phyloP scores from a whole-genome alignment of 768 basidiomycete species.

The Trametes cinnabarina region DNA sequence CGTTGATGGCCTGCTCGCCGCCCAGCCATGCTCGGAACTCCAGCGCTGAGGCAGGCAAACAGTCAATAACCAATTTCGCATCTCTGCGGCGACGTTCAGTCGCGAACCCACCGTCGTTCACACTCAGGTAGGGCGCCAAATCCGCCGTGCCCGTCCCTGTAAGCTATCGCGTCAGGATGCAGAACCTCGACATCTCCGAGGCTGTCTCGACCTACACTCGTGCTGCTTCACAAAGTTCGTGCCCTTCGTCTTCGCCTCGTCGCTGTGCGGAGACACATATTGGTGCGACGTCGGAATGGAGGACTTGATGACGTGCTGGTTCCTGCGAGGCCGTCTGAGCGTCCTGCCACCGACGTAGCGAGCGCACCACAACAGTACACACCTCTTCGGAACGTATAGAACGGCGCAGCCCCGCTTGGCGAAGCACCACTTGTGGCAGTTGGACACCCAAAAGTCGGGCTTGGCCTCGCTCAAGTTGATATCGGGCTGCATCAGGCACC shows the following conservation, averaged over 20 bases:
- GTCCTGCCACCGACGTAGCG: neutral
- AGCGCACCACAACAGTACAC: conserved; percentile 8
- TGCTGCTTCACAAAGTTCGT: conserved; percentile 26
- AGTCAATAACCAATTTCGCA: neutral
- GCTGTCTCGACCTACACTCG: conserved; percentile 17
- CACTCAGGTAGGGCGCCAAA: conserved; percentile 49
- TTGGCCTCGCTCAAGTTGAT: conserved; percentile 52
- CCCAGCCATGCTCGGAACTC: conserved; percentile 73
- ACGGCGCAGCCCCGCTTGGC: conserved; percentile 65
- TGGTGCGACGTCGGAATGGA: conserved; percentile 54
- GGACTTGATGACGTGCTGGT: conserved; percentile 60
- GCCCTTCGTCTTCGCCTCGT: neutral
- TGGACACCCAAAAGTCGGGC: conserved; percentile 84
- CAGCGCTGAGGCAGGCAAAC: conserved; percentile 47
- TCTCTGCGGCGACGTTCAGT: neutral
- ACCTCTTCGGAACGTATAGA: conserved; percentile 72
- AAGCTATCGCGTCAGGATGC: neutral
- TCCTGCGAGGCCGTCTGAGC: conserved; percentile 36
- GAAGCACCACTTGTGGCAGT: conserved; percentile 85
- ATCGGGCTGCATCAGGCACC: conserved; percentile 27
- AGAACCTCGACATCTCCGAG: neutral
- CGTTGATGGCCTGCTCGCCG: conserved; percentile 69
- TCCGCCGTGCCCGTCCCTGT: conserved; percentile 69
- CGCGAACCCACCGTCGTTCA: conserved; percentile 45
- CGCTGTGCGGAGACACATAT: conserved; percentile 46